phyloP scores from a whole-genome alignment of 805 yeast species.

The Saccharomycopsis olivae region DNA sequence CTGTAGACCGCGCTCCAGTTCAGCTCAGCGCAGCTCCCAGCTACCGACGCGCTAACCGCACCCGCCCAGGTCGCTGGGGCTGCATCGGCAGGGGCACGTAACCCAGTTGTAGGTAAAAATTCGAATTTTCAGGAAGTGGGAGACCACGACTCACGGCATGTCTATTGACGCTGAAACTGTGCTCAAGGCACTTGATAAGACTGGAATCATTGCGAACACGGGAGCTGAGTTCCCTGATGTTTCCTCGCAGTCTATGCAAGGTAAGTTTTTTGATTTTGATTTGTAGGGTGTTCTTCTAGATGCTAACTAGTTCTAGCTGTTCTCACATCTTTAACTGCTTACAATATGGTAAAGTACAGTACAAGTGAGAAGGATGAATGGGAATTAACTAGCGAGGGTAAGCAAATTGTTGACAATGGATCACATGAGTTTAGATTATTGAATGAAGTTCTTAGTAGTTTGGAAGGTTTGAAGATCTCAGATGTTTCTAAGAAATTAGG shows the following conservation, averaged over 20 bases:
- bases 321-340: conserved; percentile 75
- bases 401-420: conserved; percentile 67
- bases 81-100: no score
- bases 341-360: conserved; percentile 64
- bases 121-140: no score
- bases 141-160: conserved; percentile 3
- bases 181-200: conserved; percentile 52
- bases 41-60: no score
- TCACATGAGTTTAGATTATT: conserved; percentile 84
- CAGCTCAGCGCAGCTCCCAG: no score
- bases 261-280: conserved; percentile 12
- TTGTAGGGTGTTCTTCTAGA: background rate
- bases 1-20: no score
- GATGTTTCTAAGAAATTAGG: conserved; percentile 72
- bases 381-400: conserved; percentile 71
- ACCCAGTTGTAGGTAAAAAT: no score
- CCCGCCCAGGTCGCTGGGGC: no score
- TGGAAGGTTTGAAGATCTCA: conserved; percentile 73
- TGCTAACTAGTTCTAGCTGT: conserved; percentile 36
- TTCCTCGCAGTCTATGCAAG: conserved; percentile 55
- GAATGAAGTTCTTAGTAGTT: conserved; percentile 56
- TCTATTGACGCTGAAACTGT: conserved; percentile 24
- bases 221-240: conserved; percentile 52
- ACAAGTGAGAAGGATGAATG: conserved; percentile 69
- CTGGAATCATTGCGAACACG: conserved; percentile 61